Conservation (phyloP, 108 stramenopile species). For the Cyclotella cryptica region DNA sequence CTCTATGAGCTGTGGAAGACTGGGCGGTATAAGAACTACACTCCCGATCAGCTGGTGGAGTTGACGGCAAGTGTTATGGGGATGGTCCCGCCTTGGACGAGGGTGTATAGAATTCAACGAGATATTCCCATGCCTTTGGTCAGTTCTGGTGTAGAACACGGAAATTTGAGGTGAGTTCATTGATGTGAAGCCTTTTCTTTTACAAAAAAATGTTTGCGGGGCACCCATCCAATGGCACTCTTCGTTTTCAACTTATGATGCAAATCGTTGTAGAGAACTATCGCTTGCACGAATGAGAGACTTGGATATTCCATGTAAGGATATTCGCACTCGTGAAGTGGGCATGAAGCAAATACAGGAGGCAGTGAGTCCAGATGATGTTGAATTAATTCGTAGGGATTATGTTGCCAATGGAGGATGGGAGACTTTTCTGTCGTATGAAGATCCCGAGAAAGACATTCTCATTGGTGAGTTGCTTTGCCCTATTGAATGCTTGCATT, state of each 20-base stretch:
- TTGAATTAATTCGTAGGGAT: conserved; percentile 93
- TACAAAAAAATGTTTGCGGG: background rate
- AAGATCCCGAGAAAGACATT: conserved; percentile 93
- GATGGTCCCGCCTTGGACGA: conserved; percentile 96
- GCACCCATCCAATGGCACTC: background rate
- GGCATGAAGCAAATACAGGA: conserved; percentile 96
- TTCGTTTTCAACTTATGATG: background rate
- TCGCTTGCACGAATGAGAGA: conserved; percentile 88
- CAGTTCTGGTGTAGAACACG: conserved; percentile 94
- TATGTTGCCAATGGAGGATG: conserved; percentile 95
- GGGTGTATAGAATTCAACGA: conserved; percentile 95
- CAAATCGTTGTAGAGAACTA: conserved; percentile 69
- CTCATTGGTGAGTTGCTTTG: conserved; percentile 68
- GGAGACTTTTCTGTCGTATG: conserved; percentile 95
- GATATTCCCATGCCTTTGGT: conserved; percentile 98
- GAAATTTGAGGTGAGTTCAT: conserved; percentile 69
- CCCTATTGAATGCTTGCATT: background rate
- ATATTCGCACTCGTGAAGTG: conserved; percentile 95
- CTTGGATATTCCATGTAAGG: conserved; percentile 87
- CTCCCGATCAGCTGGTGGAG: conserved; percentile 94
- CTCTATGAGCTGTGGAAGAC: conserved; percentile 97
- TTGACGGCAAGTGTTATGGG: conserved; percentile 88
- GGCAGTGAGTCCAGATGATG: conserved; percentile 89
- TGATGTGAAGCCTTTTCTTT: background rate
- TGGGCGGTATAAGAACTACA: conserved; percentile 93